Conservation (phyloP, 2,329 filamentous ascomycete species). For the Ilyonectria robusta region DNA sequence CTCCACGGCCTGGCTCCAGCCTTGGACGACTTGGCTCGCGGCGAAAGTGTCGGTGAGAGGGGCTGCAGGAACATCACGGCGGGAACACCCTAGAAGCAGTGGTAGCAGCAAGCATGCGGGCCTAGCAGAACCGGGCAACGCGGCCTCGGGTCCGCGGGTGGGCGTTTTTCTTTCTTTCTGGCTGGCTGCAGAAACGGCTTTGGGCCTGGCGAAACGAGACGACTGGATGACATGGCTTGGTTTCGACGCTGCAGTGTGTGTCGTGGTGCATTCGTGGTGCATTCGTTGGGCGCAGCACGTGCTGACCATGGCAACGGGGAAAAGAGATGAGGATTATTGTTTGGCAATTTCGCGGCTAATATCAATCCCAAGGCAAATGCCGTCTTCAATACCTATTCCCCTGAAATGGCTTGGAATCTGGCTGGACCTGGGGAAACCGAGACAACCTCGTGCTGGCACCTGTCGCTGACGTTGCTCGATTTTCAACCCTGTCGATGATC, state of each 20-base stretch:
- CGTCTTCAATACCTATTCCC: conserved; percentile 1
- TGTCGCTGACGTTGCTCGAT: conserved; percentile 32
- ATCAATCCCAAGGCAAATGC: background rate
- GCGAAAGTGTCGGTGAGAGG: conserved; percentile 46
- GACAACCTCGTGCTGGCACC: conserved; percentile 30
- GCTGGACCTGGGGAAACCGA: conserved; percentile 36
- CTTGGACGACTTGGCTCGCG: conserved; percentile 6
- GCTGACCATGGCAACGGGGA: background rate
- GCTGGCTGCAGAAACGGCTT: conserved; percentile 7
- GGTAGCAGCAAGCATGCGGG: conserved; percentile 5
- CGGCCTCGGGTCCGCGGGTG: conserved; percentile 41
- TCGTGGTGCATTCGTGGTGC: conserved; percentile 4
- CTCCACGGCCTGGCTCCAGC: background rate
- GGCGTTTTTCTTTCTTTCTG: conserved; percentile 15
- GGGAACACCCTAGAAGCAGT: conserved; percentile 39
- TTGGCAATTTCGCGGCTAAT: background rate
- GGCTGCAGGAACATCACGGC: conserved; percentile 47
- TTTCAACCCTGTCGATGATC: conserved; percentile 29
- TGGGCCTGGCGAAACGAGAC: background rate
- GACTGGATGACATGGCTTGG: background rate
- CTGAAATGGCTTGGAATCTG: conserved; percentile 40
- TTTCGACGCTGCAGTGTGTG: background rate
- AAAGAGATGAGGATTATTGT: background rate
- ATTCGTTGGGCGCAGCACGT: background rate
- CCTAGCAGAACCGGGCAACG: conserved; percentile 34